Evolutionary conservation across 331 rosid genomes (phyloP).

Genomic region (Pyracantha coccinea): DNA sequence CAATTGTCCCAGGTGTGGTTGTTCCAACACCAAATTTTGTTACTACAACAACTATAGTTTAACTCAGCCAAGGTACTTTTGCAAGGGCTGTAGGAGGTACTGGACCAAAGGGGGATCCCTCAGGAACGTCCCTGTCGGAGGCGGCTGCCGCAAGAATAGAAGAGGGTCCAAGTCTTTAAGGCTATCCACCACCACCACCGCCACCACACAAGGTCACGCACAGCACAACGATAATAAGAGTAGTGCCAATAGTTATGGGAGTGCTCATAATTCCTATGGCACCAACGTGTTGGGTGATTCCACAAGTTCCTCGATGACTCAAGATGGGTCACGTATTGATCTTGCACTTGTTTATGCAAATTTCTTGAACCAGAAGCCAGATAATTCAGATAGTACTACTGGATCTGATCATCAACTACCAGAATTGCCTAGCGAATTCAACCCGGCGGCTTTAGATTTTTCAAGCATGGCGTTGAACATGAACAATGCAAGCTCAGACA

Average conservation of each 20-base stretch:
- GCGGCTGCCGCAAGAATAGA: constrained; percentile 79
- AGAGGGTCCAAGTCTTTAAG: constrained; percentile 38
- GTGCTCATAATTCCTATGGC: constrained; percentile 20
- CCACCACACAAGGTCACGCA: background rate
- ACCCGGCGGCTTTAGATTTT: constrained; percentile 27
- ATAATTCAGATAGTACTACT: background rate
- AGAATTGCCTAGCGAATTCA: constrained; percentile 21
- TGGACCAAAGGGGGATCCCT: constrained; percentile 99
- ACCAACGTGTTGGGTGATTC: constrained; percentile 19
- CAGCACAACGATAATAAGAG: background rate
- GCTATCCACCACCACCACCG: constrained; percentile 17
- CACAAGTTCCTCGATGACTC: constrained; percentile 19
- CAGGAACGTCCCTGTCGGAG: constrained; percentile 75
- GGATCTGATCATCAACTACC: constrained; percentile 17
- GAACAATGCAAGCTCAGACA: constrained; percentile 1
- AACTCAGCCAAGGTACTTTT: constrained; percentile 87
- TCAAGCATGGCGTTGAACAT: constrained; percentile 15
- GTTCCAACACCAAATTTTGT: constrained; percentile 82
- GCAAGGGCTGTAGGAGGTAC: constrained; percentile 82
- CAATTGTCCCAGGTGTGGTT: constrained; percentile 84
- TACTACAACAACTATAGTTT: constrained; percentile 89
- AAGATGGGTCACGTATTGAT: constrained; percentile 55
- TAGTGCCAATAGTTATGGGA: background rate
- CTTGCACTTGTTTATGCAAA: constrained; percentile 80
- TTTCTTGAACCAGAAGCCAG: constrained; percentile 60